Base-by-base conservation (phyloP, 345 rosid genomes). In the Diplotaxis tenuifolia region DNA sequence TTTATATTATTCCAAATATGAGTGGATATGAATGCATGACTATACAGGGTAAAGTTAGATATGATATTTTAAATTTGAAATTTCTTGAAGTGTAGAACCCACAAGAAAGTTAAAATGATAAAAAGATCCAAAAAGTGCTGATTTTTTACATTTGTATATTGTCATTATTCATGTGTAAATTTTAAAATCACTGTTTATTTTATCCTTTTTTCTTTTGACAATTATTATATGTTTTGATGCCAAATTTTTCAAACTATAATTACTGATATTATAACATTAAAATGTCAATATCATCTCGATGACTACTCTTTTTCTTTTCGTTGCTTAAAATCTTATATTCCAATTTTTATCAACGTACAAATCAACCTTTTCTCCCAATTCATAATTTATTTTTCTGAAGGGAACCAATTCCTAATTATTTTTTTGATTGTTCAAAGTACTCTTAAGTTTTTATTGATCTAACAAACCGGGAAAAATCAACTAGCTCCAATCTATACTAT, bases 121-220 rank as follows among this genome's bases (percentile, higher is more conserved):
- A 60, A 77, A 71, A 65, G 56, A 59, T 66, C 72, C 49, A 27
- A 64, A 75, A 77, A 71, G 73, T 65, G 59, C 16, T 65, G 68
- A 21, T 38, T 20, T 64, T n/a, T 16, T 59, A 18, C 4, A 18
- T 3, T 65, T 65, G 15, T 10, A 23, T 65, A 47, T 32, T 49
- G 72, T 47, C 56, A 49, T 58, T 60, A 71, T 66, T 71, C 72
- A 65, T 71, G 68, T 71, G 36, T 50, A 65, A 25, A 49, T 47
- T 56, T 25, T 34, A 57, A 70, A 49, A 75, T 68, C 36, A 75
- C 62, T 61, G 8, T 42, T 38, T 69, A 0, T 23, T 57, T 9
- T 16, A 1, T 20, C 0, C 23, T n/a, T 32, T 38, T 18, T 61
- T 10, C 21, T 68, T 61, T 65, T 36, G 36, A 64, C 40, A 64